These are phyloP conservation scores for Hymenoscyphus fructigenus DNA, from an alignment of 2,329 filamentous ascomycete species.

Conservation along the genomic window DNA sequence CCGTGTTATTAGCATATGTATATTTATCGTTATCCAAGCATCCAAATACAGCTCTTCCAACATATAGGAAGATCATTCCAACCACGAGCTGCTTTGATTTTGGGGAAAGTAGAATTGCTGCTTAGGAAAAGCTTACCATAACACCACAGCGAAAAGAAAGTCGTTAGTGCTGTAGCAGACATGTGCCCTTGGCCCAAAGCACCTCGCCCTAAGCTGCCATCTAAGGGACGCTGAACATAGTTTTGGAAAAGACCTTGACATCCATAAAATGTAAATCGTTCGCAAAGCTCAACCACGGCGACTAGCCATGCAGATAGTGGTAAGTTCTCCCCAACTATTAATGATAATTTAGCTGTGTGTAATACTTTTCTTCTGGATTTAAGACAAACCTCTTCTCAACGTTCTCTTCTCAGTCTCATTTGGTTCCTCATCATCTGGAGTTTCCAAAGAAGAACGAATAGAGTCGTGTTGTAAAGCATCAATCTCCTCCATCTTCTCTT, in stretches of 20 bases:
- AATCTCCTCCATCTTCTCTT: conserved; percentile 8
- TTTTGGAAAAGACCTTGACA: conserved; percentile 62
- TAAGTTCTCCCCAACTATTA: conserved; percentile 19
- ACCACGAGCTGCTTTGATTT: not conserved
- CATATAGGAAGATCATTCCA: not conserved
- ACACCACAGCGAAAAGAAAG: conserved; percentile 53
- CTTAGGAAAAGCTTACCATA: conserved; percentile 40
- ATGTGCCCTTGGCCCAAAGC: conserved; percentile 56
- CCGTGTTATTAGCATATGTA: not conserved
- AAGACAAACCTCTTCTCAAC: conserved; percentile 19
- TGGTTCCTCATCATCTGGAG: conserved; percentile 23
- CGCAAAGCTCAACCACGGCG: conserved; percentile 61
- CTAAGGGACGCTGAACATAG: conserved; percentile 51
- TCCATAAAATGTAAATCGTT: conserved; percentile 65
- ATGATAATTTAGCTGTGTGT: not conserved
- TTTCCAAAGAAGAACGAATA: conserved; percentile 15
- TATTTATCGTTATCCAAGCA: not conserved
- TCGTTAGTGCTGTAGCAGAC: conserved; percentile 53
- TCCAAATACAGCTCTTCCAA: not conserved
- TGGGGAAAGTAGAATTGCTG: not conserved
- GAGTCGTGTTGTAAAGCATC: conserved; percentile 9
- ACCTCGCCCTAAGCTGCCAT: conserved; percentile 36
- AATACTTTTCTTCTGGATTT: not conserved
- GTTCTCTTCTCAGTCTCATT: conserved; percentile 19
- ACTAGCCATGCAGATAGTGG: conserved; percentile 42